Evolutionary conservation across 306 rosid species (phyloP).

Genomic region (Pyrus pyrifolia): DNA sequence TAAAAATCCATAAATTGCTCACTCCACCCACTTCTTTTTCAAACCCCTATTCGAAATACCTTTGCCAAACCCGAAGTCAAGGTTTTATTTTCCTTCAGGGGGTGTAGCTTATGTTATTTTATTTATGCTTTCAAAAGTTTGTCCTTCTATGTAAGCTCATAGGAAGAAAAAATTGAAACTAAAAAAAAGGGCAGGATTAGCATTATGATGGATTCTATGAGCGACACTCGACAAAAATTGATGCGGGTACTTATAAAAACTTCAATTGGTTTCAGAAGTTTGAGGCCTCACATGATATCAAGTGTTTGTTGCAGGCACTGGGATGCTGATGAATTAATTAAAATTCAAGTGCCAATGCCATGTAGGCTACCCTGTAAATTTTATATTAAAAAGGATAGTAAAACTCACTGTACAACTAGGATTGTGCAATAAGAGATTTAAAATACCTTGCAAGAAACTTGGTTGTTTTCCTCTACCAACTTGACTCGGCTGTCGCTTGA

Average conservation of each 20-base stretch:
- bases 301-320: not conserved
- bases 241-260: not conserved
- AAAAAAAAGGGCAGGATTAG: not conserved
- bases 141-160: not conserved
- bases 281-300: not conserved
- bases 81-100: too few relatives aligned
- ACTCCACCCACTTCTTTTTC: not conserved
- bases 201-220: not conserved
- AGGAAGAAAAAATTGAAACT: not conserved
- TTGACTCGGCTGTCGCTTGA: constrained; percentile 62
- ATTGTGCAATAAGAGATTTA: not conserved
- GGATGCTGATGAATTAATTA: not conserved
- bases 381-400: not conserved
- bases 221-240: not conserved
- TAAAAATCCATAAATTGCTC: not conserved
- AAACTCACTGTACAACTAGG: not conserved
- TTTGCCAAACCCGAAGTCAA: too few relatives aligned
- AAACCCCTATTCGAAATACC: not conserved
- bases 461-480: constrained; percentile 42
- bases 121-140: not conserved
- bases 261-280: not conserved
- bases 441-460: constrained; percentile 46
- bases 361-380: not conserved
- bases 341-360: not conserved
- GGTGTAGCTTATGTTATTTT: not conserved